Evolutionary conservation across 495 filamentous ascomycete species (phyloP).

Genomic region (Lasiosphaeria ovina): DNA sequence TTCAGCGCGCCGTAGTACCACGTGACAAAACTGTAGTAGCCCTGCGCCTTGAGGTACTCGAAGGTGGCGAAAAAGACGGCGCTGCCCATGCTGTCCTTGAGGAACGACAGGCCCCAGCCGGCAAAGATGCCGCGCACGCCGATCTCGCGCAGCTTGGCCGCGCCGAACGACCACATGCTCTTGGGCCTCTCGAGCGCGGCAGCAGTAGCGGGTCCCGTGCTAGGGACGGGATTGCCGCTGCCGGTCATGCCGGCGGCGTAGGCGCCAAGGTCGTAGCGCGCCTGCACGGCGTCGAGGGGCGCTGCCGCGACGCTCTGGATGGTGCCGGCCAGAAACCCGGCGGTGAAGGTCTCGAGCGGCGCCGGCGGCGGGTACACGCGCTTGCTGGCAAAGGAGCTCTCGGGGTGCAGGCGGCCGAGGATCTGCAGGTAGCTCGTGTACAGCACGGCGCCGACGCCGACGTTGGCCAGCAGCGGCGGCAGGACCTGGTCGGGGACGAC

Average conservation of each 20-base stretch:
- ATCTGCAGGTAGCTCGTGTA: slow-evolving; percentile 87
- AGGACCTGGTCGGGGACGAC: slow-evolving; percentile 87
- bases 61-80: slow-evolving; percentile 84
- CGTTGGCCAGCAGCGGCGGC: slow-evolving; percentile 82
- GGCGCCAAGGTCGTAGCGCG: slow-evolving; percentile 60
- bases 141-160: slow-evolving; percentile 72
- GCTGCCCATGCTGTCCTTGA: slow-evolving; percentile 79
- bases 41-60: slow-evolving; percentile 82
- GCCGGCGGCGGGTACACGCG: slow-evolving; percentile 74
- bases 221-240: slow-evolving; percentile 37
- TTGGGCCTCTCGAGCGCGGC: slow-evolving; percentile 47
- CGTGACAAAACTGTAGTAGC: slow-evolving; percentile 76
- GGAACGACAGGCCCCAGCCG: slow-evolving; percentile 72
- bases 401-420: slow-evolving; percentile 68
- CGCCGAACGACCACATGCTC: slow-evolving; percentile 80
- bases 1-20: slow-evolving; percentile 68
- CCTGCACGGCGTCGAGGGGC: slow-evolving; percentile 83
- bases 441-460: slow-evolving; percentile 77
- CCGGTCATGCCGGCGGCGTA: slow-evolving; percentile 24
- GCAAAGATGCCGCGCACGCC: slow-evolving; percentile 79
- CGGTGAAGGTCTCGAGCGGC: slow-evolving; percentile 63
- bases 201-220: slow-evolving; percentile 51
- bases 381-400: slow-evolving; percentile 64
- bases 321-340: slow-evolving; percentile 73
- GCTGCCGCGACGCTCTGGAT: slow-evolving; percentile 80